Conservation (phyloP, 345 rosid species). For the Rhizophora apiculata region DNA sequence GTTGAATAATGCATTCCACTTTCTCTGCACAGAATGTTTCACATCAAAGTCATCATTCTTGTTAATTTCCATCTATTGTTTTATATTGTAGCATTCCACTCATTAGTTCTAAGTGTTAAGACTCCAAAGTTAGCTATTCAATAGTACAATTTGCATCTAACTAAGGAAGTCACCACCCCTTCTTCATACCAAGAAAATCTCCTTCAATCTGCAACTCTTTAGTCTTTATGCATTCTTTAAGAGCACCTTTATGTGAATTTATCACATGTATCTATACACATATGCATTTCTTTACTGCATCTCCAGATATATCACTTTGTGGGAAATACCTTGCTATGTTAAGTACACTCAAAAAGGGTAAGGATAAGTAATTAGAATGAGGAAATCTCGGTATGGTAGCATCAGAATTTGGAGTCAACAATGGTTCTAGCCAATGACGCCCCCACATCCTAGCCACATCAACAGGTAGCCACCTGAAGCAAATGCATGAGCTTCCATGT, state of each 20-base stretch:
- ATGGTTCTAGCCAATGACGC: conserved; percentile 94
- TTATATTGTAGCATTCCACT: too few species aligned
- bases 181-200: not conserved
- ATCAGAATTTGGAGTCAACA: conserved; percentile 72
- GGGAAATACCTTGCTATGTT: conserved; percentile 79
- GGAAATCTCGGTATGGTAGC: conserved; percentile 63
- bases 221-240: not conserved
- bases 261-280: not conserved
- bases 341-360: conserved; percentile 86
- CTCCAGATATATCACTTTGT: not conserved
- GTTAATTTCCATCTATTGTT: too few species aligned
- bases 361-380: conserved; percentile 72
- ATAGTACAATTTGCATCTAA: too few species aligned
- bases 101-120: too few species aligned
- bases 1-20: conserved; percentile 65
- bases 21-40: conserved; percentile 49
- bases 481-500: conserved; percentile 11
- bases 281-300: not conserved
- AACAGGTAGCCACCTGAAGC: conserved; percentile 84
- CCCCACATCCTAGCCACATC: conserved; percentile 99
- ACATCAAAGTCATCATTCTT: not conserved
- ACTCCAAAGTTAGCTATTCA: too few species aligned
- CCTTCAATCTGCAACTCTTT: not conserved
- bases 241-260: not conserved
- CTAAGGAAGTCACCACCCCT: too few species aligned